These are phyloP conservation scores for Cladorrhinum samala DNA, from an alignment of 495 filamentous ascomycete genomes.

Conservation along the genomic window DNA sequence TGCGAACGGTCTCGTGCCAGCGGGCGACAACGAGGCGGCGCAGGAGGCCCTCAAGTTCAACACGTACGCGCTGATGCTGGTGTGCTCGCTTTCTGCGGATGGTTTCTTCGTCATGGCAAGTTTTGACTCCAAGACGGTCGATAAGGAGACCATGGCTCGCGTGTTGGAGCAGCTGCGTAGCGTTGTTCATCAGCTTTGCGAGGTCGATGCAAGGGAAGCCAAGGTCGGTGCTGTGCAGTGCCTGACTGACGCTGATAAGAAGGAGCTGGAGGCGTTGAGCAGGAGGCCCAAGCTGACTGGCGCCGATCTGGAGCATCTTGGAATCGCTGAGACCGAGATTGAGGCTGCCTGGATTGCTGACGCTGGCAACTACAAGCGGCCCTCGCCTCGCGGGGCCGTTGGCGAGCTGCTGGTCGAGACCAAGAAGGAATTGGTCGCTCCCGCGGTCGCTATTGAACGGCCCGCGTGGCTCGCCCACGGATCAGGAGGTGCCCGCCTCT, in stretches of 20 bases:
- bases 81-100: constrained; percentile 48
- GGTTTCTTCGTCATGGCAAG: constrained; percentile 57
- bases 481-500: constrained; percentile 14
- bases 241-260: constrained; percentile 18
- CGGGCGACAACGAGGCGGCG: constrained; percentile 47
- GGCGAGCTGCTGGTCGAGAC: constrained; percentile 39
- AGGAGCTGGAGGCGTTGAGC: constrained; percentile 11
- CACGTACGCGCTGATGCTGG: constrained; percentile 60
- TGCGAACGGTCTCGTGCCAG: constrained; percentile 45
- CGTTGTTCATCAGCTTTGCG: constrained; percentile 28
- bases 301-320: constrained; percentile 3
- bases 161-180: constrained; percentile 26
- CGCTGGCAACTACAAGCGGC: constrained; percentile 26
- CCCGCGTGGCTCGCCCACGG: background rate
- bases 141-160: constrained; percentile 26
- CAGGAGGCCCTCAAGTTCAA: constrained; percentile 62
- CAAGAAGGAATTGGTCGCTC: constrained; percentile 1
- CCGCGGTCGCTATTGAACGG: constrained; percentile 3
- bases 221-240: constrained; percentile 25
- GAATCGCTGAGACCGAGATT: constrained; percentile 8
- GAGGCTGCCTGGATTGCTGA: constrained; percentile 36
- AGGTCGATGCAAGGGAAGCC: constrained; percentile 15
- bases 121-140: constrained; percentile 49
- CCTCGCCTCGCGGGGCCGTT: constrained; percentile 37
- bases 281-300: constrained; percentile 2